Evolutionary conservation across 1,284 basidiomycete species (phyloP), one percentile per base, ranked within the genome.

Genomic region (Pterula multifida): DNA sequence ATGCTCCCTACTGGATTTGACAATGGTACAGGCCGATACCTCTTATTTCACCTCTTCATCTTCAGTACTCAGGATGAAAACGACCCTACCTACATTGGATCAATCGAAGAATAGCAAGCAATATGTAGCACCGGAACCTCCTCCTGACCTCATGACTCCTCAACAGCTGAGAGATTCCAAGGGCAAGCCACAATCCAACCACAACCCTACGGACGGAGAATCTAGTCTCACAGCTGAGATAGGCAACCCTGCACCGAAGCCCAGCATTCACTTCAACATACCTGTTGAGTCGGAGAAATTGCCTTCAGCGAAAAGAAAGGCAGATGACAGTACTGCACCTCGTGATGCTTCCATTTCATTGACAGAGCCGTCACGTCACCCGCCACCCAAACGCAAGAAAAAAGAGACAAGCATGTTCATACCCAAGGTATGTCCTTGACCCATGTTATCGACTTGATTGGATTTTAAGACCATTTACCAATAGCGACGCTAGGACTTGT

Each of bases 401-500:
- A 72, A 70, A 54, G 62, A 65, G 55, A 63, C 65, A 12, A 69
- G 58, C 21, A 69, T 78, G 52, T 79, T 79, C 56, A 77, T 79
- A 28, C 71, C 72, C 0, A 73, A 68, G 58, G 69, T 67, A 39
- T 69, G 64, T 36, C 67, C n/a, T n/a, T n/a, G n/a, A 6, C 28
- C 6, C 28, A 32, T 32, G 6, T 32, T 15, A 32, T 32, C 28
- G 28, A 32, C 28, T 32, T n/a, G n/a, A n/a, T n/a, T n/a, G n/a
- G n/a, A n/a, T n/a, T n/a, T n/a, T n/a, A n/a, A n/a, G n/a, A n/a
- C n/a, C n/a, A n/a, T n/a, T n/a, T n/a, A n/a, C n/a, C 32, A 11
- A 9, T 35, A 35, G 32, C 32, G 32, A 35, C 32, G 32, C 32
- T 35, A 35, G n/a, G 11, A 35, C 32, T 35, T 11, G n/a, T n/a